phyloP scores from a whole-genome alignment of 2,329 filamentous ascomycete genomes.

The Teratosphaeria pseudoeucalypti region DNA sequence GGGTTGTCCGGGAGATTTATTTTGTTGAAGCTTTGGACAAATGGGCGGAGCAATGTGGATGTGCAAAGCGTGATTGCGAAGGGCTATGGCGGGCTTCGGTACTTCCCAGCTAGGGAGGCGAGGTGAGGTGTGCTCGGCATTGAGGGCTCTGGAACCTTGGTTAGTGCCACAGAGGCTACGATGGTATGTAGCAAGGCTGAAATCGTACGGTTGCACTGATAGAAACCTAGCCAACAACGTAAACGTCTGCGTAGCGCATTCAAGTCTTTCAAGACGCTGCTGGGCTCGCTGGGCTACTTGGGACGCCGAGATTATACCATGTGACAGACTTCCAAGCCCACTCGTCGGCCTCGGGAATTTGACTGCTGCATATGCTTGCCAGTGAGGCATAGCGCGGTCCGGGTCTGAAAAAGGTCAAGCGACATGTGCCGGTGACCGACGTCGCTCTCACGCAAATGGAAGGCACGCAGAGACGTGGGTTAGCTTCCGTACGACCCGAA shows the following conservation, averaged over 20 bases:
- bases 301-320: no score
- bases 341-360: no score
- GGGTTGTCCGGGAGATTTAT: conserved; percentile 63
- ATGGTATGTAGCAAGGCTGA: not conserved
- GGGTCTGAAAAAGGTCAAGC: not conserved
- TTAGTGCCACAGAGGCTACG: not conserved
- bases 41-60: conserved; percentile 69
- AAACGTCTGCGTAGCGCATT: no score
- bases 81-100: conserved; percentile 77
- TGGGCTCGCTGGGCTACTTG: no score
- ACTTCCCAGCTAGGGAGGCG: conserved; percentile 41
- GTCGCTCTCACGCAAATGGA: not conserved
- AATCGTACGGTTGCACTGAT: not conserved
- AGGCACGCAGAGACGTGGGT: not conserved
- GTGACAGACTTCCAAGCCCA: no score
- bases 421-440: not conserved
- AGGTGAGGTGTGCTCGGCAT: not conserved
- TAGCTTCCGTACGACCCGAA: not conserved
- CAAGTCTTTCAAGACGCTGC: no score
- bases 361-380: no score
- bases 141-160: not conserved
- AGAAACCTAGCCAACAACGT: not conserved
- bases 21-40: conserved; percentile 81
- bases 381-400: no score
- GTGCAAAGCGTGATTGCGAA: conserved; percentile 76